Conservation (phyloP, 2,329 filamentous ascomycete genomes). For the Penicillium frequentans region DNA sequence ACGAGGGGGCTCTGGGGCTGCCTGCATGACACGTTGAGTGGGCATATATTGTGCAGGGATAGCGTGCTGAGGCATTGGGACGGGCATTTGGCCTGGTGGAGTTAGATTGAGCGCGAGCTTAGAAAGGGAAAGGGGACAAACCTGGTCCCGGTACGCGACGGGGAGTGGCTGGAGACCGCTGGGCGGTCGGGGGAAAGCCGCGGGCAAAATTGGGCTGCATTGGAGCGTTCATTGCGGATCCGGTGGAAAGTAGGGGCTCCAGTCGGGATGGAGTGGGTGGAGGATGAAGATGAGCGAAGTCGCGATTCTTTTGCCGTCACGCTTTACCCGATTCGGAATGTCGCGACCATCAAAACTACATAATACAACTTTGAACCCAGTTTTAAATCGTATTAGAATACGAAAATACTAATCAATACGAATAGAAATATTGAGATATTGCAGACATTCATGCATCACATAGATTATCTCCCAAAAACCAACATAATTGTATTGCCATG, state of each 20-base stretch:
- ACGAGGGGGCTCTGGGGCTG: constrained; percentile 62
- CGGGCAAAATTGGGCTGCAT: constrained; percentile 45
- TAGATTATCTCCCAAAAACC: constrained; percentile 20
- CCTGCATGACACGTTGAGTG: constrained; percentile 38
- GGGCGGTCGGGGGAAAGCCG: constrained; percentile 40
- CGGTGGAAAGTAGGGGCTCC: constrained; percentile 11
- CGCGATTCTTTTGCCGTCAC: constrained; percentile 38
- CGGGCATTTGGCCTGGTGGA: constrained; percentile 33
- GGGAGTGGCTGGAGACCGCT: constrained; percentile 44
- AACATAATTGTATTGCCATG: constrained; percentile 27
- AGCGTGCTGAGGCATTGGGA: constrained; percentile 38
- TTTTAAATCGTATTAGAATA: background rate
- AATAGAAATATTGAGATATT: background rate
- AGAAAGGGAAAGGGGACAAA: constrained; percentile 27
- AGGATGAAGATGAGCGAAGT: constrained; percentile 26
- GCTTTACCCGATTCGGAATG: constrained; percentile 37
- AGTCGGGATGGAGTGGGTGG: constrained; percentile 17
- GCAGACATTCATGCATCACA: background rate
- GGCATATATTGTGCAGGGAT: constrained; percentile 40
- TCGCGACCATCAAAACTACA: constrained; percentile 9
- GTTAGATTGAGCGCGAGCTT: constrained; percentile 10
- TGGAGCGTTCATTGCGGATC: constrained; percentile 38
- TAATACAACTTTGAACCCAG: background rate
- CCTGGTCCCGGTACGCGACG: constrained; percentile 42
- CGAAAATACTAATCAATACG: background rate